Base-by-base conservation (phyloP, 2,329 filamentous ascomycete genomes). In the Decorospora gaudefroyi region DNA sequence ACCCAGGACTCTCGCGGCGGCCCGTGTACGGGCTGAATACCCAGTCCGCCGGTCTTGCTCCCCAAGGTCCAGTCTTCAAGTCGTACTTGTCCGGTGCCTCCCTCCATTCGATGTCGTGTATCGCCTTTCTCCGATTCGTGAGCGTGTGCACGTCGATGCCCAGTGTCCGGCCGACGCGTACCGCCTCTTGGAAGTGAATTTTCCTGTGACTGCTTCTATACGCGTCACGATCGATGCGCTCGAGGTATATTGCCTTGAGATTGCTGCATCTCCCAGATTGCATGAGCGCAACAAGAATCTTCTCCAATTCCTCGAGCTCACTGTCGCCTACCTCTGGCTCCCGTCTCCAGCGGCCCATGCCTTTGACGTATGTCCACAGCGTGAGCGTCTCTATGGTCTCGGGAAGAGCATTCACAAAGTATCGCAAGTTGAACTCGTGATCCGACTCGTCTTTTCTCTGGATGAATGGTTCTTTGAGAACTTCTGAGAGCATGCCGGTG, bases 61-160 rank as follows among this genome's bases (percentile, higher is more conserved):
- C 45, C 35, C 40, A 44, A 31, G 49, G 38, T 10, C 51, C 49
- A 8, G 26, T 39, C 3, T 17, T 12, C 1, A 54, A 22, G 9
- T 49, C 35, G 4, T 38, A 49, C 8, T 42, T 39, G 2, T 49
- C 44, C 3, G 48, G 51, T 10, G 51, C 51, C 7, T 42, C 41
- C 6, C 44, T 48, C 4, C 44, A 51, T 1, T 19, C 7, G 9
- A 41, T 34, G 16, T 23, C 1, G 16, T 46, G 29, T 2, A n/a
- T 7, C 9, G 21, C 6, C 2, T 38, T 19, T 7, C 23, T 18
- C 5, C 35, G 34, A 16, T 46, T 49, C 3, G 51, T 51, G 2
- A 51, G 34, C 6, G 51, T 54, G 10, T 51, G 38, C 1, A 54
- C 35, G 27, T 54, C 48, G 5, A 51, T 26, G 1, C 44, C 48